Evolutionary conservation across 768 basidiomycete genomes (phyloP).

Genomic region (Leccinum disarticulatum): DNA sequence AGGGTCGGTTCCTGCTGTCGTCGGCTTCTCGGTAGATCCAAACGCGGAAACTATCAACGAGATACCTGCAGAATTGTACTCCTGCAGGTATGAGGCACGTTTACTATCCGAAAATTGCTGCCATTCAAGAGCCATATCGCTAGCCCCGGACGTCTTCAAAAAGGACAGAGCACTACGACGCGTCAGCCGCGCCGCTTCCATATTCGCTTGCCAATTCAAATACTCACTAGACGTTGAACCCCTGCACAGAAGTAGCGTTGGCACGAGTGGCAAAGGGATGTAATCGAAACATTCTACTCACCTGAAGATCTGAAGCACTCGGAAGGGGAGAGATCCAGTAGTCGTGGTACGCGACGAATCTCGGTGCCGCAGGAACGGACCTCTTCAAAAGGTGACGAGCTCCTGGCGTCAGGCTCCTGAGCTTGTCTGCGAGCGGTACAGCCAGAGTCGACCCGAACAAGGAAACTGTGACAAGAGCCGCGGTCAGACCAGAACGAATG

Average conservation of each 20-base stretch:
- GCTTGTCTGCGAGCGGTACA: conserved; percentile 17
- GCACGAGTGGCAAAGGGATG: background rate
- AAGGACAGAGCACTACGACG: conserved; percentile 40
- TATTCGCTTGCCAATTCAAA: background rate
- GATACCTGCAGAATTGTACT: conserved; percentile 55
- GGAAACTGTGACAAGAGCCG: conserved; percentile 2
- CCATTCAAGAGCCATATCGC: conserved; percentile 48
- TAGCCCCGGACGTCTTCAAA: conserved; percentile 38
- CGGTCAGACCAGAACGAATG: background rate
- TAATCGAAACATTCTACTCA: conserved; percentile 15
- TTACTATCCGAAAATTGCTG: conserved; percentile 33
- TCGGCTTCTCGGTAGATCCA: conserved; percentile 41
- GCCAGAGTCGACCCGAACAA: conserved; percentile 8
- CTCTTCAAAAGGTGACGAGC: conserved; percentile 20
- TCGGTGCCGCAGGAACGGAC: conserved; percentile 42
- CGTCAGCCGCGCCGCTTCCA: background rate
- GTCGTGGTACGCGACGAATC: conserved; percentile 44
- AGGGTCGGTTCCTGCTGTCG: conserved; percentile 35
- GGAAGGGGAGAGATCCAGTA: conserved; percentile 44
- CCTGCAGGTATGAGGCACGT: conserved; percentile 42
- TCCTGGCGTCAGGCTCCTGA: conserved; percentile 14
- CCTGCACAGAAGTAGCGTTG: conserved; percentile 12
- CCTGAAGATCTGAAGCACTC: conserved; percentile 40
- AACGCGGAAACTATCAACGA: conserved; percentile 56
- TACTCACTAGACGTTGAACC: conserved; percentile 36